A percentile compares a stretch with the other conserved stretches of the same genome.
Conservation (phyloP, 2,329 filamentous ascomycete genomes). For the Bisporella sp. region DNA sequence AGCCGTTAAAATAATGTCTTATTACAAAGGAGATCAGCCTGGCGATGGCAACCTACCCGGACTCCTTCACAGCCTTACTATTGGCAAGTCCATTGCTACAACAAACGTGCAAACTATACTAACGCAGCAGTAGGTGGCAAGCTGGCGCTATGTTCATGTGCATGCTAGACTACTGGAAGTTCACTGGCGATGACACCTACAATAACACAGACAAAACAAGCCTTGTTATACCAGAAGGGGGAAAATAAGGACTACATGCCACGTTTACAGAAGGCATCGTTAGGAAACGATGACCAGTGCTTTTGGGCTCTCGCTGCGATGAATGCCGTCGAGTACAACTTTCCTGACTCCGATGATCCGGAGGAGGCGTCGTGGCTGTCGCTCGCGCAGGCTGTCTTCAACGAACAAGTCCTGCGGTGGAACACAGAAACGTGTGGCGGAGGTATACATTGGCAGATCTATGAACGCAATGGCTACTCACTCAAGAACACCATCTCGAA, state of each 20-base stretch:
- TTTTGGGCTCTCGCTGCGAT: slow-evolving; percentile 68
- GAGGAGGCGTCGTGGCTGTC: slow-evolving; percentile 58
- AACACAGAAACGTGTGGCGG: slow-evolving; percentile 59
- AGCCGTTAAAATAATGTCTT: slow-evolving; percentile 41
- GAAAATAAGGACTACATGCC: slow-evolving; percentile 69
- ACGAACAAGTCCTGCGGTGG: slow-evolving; percentile 69
- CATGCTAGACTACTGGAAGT: slow-evolving; percentile 75
- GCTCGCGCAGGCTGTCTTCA: slow-evolving; percentile 72
- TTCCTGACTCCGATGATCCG: slow-evolving; percentile 40
- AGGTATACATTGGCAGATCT: slow-evolving; percentile 78
- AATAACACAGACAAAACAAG: slow-evolving; percentile 45
- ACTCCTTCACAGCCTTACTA: slow-evolving; percentile 32
- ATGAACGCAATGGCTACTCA: slow-evolving; percentile 73
- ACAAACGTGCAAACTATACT: slow-evolving; percentile 1
- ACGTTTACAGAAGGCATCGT: slow-evolving; percentile 49
- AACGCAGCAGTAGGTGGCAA: slow-evolving; percentile 23
- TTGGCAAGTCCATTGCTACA: background rate
- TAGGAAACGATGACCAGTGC: slow-evolving; percentile 54
- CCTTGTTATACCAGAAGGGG: slow-evolving; percentile 66
- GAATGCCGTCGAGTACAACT: slow-evolving; percentile 61
- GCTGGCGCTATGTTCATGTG: slow-evolving; percentile 50
- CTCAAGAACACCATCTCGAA: slow-evolving; percentile 64
- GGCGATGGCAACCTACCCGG: slow-evolving; percentile 38
- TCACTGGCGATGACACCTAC: slow-evolving; percentile 65
- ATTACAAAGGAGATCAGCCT: slow-evolving; percentile 38